Evolutionary conservation across 768 basidiomycete species (phyloP), one percentile per base, ranked within the genome.

Genomic region (Tephrocybe sp.): DNA sequence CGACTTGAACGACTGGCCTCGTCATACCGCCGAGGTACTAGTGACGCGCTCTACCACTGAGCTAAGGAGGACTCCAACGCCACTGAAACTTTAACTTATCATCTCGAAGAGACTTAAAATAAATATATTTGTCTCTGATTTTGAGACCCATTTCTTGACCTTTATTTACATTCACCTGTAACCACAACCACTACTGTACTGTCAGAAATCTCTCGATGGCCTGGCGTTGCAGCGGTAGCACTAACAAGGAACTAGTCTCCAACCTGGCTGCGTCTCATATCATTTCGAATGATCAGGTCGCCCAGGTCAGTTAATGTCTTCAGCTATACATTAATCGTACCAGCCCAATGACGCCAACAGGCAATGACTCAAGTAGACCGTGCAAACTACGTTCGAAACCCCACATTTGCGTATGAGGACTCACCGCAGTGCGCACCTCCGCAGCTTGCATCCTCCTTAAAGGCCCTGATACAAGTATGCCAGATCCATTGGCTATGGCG

Each of bases 401-500:
- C 62, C 13, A 52, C 60, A 0, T 71, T 73, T n/a, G 87, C 90
- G 4, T 94, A 94, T 51, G 70, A 82, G 30, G 92, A 93, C 62
- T 83, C 84, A 0, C 92, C 92, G 4, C 85, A 89, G 84, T 87
- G 64, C 59, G 66, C 69, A 2, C 64, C 51, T 36, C 43, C 41
- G 9, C 31, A 53, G 42, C 42, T 39, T 6, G 23, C 10, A 14
- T n/a, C 11, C 26, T 5, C 32, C 14, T 19, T 23, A 23, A 34
- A 20, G 6, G 40, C 13, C 13, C 26, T 26, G 32, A 9, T 30
- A 31, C 36, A 39, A 20, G 30, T 33, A 26, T 17, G 60, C 11
- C 36, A 89, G 89, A 64, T 53, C 75, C 14, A 93, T 94, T 45
- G 88, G 89, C 2, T 79, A 87, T 61, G 85, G 83, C 11, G 95